Evolutionary conservation across 1,139 yeast genomes (phyloP).

Genomic region (Blastobotrys arbuscula): DNA sequence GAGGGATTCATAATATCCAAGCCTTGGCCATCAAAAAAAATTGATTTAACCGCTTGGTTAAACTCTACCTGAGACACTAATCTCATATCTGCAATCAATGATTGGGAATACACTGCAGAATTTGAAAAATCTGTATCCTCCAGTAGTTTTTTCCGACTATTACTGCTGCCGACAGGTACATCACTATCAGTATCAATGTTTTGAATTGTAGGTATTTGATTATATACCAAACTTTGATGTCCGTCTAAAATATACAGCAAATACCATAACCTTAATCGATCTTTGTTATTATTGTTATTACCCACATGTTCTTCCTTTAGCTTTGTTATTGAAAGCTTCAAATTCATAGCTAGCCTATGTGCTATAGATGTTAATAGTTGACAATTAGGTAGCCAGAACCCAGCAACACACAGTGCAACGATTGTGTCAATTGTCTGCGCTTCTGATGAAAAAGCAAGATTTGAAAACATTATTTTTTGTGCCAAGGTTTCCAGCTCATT

Average conservation of each 20-base stretch:
- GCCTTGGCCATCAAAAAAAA: conserved; percentile 56
- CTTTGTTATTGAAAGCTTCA: conserved; percentile 39
- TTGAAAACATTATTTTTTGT: conserved; percentile 41
- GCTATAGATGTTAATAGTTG: conserved; percentile 67
- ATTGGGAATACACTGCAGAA: not conserved
- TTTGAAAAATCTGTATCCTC: not conserved
- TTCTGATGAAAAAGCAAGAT: conserved; percentile 40
- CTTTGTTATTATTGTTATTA: conserved; percentile 28
- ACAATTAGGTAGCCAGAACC: conserved; percentile 63
- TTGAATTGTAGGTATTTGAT: conserved; percentile 51
- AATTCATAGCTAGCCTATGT: conserved; percentile 54
- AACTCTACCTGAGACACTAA: conserved; percentile 70
- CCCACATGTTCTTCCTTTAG: conserved; percentile 10
- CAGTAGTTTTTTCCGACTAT: conserved; percentile 16
- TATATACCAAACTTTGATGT: conserved; percentile 59
- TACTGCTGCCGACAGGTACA: conserved; percentile 10
- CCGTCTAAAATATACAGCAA: conserved; percentile 64
- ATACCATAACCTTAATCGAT: conserved; percentile 59
- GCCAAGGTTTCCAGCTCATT: conserved; percentile 44
- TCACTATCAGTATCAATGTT: conserved; percentile 39
- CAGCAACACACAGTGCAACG: conserved; percentile 58
- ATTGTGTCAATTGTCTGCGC: conserved; percentile 54
- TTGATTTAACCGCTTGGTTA: conserved; percentile 58
- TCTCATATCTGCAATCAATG: conserved; percentile 43
- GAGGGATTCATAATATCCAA: conserved; percentile 60